Conservation (phyloP, 2,329 filamentous ascomycete species). For the Chaetoscypha palmicola region DNA sequence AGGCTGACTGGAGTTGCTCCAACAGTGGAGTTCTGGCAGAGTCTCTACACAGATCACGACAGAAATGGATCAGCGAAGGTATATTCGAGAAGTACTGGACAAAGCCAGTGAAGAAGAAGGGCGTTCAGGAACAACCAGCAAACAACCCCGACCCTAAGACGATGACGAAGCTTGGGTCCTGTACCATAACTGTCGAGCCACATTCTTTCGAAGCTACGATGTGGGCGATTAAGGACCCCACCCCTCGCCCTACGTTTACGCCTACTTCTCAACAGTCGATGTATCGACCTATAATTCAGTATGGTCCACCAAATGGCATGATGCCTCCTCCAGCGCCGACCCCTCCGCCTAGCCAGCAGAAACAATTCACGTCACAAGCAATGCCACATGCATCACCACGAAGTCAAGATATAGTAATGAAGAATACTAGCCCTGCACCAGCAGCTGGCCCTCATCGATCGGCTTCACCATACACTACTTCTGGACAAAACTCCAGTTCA, state of each 20-base stretch:
- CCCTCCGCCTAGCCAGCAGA: constrained; percentile 29
- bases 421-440: constrained; percentile 11
- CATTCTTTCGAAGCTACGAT: constrained; percentile 72
- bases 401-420: constrained; percentile 17
- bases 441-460: constrained; percentile 3
- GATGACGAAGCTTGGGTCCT: constrained; percentile 66
- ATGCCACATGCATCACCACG: constrained; percentile 22
- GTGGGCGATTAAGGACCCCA: constrained; percentile 62
- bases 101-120: constrained; percentile 63
- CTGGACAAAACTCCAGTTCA: constrained; percentile 4
- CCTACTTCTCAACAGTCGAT: constrained; percentile 30
- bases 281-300: constrained; percentile 55
- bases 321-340: constrained; percentile 47
- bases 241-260: constrained; percentile 36
- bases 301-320: constrained; percentile 55
- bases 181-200: constrained; percentile 71
- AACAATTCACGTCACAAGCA: constrained; percentile 25
- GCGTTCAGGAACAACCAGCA: constrained; percentile 51
- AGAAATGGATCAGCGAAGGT: constrained; percentile 64
- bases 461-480: neutral
- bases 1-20: constrained; percentile 13
- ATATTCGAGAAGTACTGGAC: constrained; percentile 74
- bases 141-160: constrained; percentile 64
- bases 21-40: constrained; percentile 66
- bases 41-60: constrained; percentile 65